Conservation (phyloP, 2,329 filamentous ascomycete genomes). For the Scytalidium lignicola region DNA sequence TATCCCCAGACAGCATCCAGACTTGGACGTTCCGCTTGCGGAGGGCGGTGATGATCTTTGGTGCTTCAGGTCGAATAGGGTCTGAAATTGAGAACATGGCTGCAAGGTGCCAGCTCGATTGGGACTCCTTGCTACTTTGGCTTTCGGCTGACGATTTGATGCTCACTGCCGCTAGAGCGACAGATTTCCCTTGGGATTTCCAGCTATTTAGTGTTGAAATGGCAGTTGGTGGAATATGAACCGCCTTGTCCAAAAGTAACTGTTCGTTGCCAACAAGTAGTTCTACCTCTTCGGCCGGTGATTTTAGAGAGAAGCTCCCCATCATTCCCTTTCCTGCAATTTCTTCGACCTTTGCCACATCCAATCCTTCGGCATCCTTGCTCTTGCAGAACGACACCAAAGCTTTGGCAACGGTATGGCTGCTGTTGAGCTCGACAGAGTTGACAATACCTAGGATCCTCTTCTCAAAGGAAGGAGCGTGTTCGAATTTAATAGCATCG, state of each 20-base stretch:
- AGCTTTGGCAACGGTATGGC: constrained; percentile 69
- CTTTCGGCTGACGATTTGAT: neutral
- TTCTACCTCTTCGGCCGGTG: constrained; percentile 31
- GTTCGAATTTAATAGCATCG: neutral
- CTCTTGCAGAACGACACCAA: constrained; percentile 56
- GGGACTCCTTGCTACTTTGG: neutral
- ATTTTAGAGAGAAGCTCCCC: constrained; percentile 41
- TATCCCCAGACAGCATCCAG: constrained; percentile 93
- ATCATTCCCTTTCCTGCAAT: constrained; percentile 67
- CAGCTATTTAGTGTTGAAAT: constrained; percentile 42
- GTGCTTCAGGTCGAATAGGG: constrained; percentile 70
- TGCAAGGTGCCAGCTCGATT: constrained; percentile 45
- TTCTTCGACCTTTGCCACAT: constrained; percentile 51
- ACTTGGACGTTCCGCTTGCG: constrained; percentile 63
- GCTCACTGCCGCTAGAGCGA: constrained; percentile 51
- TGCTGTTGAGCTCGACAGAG: constrained; percentile 64
- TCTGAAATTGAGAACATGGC: constrained; percentile 75
- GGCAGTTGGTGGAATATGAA: constrained; percentile 33
- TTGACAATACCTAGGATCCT: constrained; percentile 50
- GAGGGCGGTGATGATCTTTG: constrained; percentile 58
- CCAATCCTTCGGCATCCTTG: constrained; percentile 22
- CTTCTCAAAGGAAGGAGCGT: constrained; percentile 12
- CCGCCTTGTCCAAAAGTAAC: constrained; percentile 51
- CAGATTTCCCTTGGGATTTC: constrained; percentile 60
- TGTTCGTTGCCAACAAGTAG: constrained; percentile 69